These are phyloP conservation scores for Podospora comata DNA, from an alignment of 495 filamentous ascomycete species.

Conservation along the genomic window DNA sequence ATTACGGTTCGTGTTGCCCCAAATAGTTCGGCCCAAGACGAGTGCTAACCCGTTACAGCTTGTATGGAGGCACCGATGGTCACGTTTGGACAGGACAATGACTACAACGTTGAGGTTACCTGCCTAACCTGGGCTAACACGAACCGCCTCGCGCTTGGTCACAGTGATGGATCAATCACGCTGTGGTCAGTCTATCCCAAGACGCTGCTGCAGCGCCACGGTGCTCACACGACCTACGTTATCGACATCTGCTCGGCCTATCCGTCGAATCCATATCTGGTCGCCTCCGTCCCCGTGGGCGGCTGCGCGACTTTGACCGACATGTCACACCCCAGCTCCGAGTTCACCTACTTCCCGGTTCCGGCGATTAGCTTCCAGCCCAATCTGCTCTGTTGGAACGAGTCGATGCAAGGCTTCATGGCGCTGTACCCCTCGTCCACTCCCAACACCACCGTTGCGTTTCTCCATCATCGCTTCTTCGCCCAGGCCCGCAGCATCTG, in stretches of 20 bases:
- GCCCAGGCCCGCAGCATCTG: slow-evolving; percentile 45
- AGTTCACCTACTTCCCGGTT: slow-evolving; percentile 45
- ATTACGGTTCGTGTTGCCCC: slow-evolving; percentile 34
- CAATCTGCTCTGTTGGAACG: slow-evolving; percentile 46
- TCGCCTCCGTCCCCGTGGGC: slow-evolving; percentile 46
- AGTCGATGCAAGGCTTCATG: slow-evolving; percentile 45
- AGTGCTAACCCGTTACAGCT: slow-evolving; percentile 26
- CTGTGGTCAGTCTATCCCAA: slow-evolving; percentile 48
- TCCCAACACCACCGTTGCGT: slow-evolving; percentile 45
- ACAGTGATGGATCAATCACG: slow-evolving; percentile 47
- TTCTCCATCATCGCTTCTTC: slow-evolving; percentile 46
- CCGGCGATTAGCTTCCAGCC: slow-evolving; percentile 47
- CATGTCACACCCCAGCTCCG: slow-evolving; percentile 42
- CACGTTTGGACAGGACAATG: slow-evolving; percentile 38
- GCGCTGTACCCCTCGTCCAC: slow-evolving; percentile 45
- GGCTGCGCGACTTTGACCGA: slow-evolving; percentile 46
- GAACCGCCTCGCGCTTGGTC: slow-evolving; percentile 46
- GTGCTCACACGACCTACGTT: slow-evolving; percentile 42
- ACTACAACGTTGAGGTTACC: slow-evolving; percentile 44
- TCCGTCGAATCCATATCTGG: slow-evolving; percentile 44
- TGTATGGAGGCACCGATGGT: slow-evolving; percentile 39
- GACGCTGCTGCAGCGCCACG: slow-evolving; percentile 39
- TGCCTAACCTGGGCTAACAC: slow-evolving; percentile 48
- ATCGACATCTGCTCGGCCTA: slow-evolving; percentile 49
- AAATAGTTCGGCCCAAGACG: not conserved